Evolutionary conservation across 129 eudicot genomes (phyloP).

Genomic region (Tanacetum coccineum): DNA sequence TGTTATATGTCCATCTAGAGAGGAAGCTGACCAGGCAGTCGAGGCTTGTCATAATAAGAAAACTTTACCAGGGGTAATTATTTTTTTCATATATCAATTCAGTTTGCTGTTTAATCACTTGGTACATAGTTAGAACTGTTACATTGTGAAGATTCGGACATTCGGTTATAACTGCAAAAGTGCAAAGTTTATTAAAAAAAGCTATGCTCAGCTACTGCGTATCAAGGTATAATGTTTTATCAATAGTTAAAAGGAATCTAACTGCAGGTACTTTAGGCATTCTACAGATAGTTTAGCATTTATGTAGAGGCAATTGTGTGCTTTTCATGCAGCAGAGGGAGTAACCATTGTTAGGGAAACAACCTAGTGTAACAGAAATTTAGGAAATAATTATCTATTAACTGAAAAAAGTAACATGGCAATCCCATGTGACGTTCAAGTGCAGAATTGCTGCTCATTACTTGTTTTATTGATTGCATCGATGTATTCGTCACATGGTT

Average conservation of each 20-base stretch:
- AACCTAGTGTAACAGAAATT: too few relatives aligned
- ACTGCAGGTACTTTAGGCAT: background rate
- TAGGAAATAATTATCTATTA: too few relatives aligned
- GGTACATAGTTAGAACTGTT: background rate
- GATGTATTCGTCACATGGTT: slow-evolving; percentile 3
- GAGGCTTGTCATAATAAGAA: slow-evolving; percentile 83
- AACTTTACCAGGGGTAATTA: slow-evolving; percentile 93
- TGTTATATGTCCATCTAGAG: slow-evolving; percentile 83
- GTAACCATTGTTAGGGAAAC: too few relatives aligned
- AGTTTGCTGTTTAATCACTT: background rate
- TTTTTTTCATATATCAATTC: slow-evolving; percentile 25
- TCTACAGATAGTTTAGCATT: background rate
- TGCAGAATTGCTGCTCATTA: too few relatives aligned
- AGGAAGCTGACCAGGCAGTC: slow-evolving; percentile 94
- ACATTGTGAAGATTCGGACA: slow-evolving; percentile 37
- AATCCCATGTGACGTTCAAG: too few relatives aligned
- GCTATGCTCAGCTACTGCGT: background rate
- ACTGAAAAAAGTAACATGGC: too few relatives aligned
- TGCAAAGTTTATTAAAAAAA: slow-evolving; percentile 9
- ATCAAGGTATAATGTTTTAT: background rate
- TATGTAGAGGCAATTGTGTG: slow-evolving; percentile 1
- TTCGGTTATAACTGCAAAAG: background rate
- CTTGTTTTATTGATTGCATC: background rate
- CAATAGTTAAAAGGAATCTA: background rate
- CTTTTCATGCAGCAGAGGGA: background rate